Conservation (phyloP, 176 grass and related monocot genomes). For the Triticum monococcum region DNA sequence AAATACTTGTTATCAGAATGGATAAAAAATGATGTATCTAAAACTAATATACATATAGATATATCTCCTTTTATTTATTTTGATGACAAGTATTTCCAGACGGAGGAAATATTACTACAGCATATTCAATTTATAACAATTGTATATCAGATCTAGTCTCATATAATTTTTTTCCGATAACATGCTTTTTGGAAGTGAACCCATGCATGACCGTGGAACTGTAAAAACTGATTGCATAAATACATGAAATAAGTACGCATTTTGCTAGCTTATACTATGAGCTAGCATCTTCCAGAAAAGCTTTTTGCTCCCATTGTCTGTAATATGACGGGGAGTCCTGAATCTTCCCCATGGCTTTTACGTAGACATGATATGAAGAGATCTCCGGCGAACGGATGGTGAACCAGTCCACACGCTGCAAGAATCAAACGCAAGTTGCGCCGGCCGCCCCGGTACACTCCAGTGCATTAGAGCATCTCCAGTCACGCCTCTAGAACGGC, state of each 20-base stretch:
- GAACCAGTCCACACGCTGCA: neutral
- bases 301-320: slow-evolving; percentile 9
- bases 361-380: slow-evolving; percentile 41
- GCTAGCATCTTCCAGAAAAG: slow-evolving; percentile 25
- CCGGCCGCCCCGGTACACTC: slow-evolving; percentile 1
- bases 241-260: slow-evolving; percentile 18
- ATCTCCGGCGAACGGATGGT: slow-evolving; percentile 18
- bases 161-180: too few relatives aligned
- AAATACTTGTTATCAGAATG: too few relatives aligned
- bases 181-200: too few relatives aligned
- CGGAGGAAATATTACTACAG: too few relatives aligned
- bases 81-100: too few relatives aligned
- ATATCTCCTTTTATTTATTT: neutral
- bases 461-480: neutral
- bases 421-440: slow-evolving; percentile 39
- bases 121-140: too few relatives aligned
- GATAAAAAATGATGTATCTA: too few relatives aligned
- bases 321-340: slow-evolving; percentile 53
- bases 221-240: slow-evolving; percentile 13
- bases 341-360: slow-evolving; percentile 21
- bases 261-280: neutral
- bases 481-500: too few relatives aligned
- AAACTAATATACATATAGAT: neutral
- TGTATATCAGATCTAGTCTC: too few relatives aligned
- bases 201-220: too few relatives aligned